Evolutionary conservation across 2,329 filamentous ascomycete species (phyloP).

Genomic region (Neoarthrinium moseri): DNA sequence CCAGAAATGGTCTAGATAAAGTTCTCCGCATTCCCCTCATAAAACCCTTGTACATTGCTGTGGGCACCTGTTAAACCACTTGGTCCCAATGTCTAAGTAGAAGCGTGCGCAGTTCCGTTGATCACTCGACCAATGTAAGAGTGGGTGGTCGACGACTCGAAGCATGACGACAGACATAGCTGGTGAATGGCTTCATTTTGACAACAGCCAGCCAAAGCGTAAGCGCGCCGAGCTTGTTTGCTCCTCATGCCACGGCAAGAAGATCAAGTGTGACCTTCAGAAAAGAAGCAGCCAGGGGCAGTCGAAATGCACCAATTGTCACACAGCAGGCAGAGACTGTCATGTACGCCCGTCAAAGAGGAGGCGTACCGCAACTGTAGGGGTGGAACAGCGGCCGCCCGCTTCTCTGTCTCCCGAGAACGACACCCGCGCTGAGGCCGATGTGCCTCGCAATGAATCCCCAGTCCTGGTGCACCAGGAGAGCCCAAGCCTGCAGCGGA

Average conservation of each 20-base stretch:
- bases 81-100: no score
- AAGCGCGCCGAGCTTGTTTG: constrained; percentile 31
- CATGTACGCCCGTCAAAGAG: background rate
- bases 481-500: background rate
- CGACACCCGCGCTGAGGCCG: background rate
- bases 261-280: constrained; percentile 34
- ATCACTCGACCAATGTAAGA: no score
- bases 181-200: constrained; percentile 31
- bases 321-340: constrained; percentile 1
- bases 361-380: background rate
- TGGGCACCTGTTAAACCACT: no score
- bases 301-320: constrained; percentile 8
- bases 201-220: constrained; percentile 26
- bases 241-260: constrained; percentile 32
- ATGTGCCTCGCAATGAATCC: background rate
- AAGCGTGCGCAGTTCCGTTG: no score
- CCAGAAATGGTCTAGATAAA: no score
- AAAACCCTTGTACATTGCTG: no score
- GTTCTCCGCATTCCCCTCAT: no score
- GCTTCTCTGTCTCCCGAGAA: background rate
- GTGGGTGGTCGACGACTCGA: no score
- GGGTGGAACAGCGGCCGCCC: background rate
- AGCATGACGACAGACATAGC: background rate
- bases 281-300: constrained; percentile 10
- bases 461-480: background rate